These are phyloP conservation scores for Lactifluus piperatus DNA, from an alignment of 768 basidiomycete species.

Conservation along the genomic window DNA sequence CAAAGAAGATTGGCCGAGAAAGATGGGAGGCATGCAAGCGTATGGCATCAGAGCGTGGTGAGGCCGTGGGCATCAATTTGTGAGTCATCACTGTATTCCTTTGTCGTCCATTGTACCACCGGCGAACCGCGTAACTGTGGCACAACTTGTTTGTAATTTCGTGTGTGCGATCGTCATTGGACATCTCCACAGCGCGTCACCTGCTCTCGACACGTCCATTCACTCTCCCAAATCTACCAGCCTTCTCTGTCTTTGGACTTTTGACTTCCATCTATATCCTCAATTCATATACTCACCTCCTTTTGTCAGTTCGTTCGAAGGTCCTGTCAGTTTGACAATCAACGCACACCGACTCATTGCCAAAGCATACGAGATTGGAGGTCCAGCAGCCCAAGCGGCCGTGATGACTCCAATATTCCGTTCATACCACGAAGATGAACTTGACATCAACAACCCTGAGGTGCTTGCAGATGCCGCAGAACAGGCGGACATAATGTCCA, in stretches of 20 bases:
- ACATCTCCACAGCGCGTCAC: neutral
- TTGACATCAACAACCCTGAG: slow-evolving; percentile 52
- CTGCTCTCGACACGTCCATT: neutral
- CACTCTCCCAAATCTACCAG: no score
- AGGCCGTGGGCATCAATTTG: slow-evolving; percentile 36
- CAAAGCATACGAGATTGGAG: slow-evolving; percentile 57
- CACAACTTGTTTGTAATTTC: neutral
- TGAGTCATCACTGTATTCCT: slow-evolving; percentile 18
- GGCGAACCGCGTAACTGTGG: neutral
- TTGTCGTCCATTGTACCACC: neutral
- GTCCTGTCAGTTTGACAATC: slow-evolving; percentile 56
- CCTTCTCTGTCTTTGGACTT: neutral
- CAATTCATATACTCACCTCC: no score
- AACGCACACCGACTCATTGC: slow-evolving; percentile 62
- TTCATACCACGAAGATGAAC: slow-evolving; percentile 53
- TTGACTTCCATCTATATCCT: neutral
- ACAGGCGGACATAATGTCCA: slow-evolving; percentile 45
- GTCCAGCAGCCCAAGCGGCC: slow-evolving; percentile 49
- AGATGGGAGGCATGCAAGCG: slow-evolving; percentile 27
- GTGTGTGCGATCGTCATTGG: neutral
- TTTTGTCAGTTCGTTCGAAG: slow-evolving; percentile 42
- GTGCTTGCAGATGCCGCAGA: slow-evolving; percentile 55
- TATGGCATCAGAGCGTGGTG: slow-evolving; percentile 29
- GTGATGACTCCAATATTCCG: slow-evolving; percentile 53
- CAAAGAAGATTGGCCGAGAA: slow-evolving; percentile 34